These are phyloP conservation scores for Rutstroemia sp. DNA, from an alignment of 2,329 filamentous ascomycete species.

Conservation along the genomic window DNA sequence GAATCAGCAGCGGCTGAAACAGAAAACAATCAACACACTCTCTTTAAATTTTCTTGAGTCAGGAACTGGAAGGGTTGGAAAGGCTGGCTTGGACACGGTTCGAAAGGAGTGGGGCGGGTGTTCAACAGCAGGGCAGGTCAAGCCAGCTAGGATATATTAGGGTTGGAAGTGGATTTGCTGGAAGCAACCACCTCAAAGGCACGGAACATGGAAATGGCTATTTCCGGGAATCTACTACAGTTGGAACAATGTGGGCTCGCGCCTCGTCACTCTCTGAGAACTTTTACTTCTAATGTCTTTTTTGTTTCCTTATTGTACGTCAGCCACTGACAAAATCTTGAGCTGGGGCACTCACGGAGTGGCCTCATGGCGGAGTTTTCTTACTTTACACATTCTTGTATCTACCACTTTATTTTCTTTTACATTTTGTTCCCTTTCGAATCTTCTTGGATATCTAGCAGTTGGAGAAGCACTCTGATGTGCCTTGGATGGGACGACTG, in stretches of 20 bases:
- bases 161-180: neutral
- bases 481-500: neutral
- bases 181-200: neutral
- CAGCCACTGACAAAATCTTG: too few species aligned
- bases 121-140: neutral
- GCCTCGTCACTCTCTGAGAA: neutral
- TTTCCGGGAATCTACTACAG: neutral
- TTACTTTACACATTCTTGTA: neutral
- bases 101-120: neutral
- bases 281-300: neutral
- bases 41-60: conserved; percentile 9
- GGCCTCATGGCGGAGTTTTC: neutral
- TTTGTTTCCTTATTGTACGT: neutral
- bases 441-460: neutral
- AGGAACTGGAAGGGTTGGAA: neutral
- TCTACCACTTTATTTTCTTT: neutral
- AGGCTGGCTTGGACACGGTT: neutral
- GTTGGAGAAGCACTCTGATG: neutral
- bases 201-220: neutral
- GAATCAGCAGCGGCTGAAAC: neutral
- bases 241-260: neutral
- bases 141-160: neutral
- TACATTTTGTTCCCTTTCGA: neutral
- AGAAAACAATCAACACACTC: neutral
- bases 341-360: too few species aligned